Conservation (phyloP, 768 basidiomycete species). For the Sarcodon aspratus region DNA sequence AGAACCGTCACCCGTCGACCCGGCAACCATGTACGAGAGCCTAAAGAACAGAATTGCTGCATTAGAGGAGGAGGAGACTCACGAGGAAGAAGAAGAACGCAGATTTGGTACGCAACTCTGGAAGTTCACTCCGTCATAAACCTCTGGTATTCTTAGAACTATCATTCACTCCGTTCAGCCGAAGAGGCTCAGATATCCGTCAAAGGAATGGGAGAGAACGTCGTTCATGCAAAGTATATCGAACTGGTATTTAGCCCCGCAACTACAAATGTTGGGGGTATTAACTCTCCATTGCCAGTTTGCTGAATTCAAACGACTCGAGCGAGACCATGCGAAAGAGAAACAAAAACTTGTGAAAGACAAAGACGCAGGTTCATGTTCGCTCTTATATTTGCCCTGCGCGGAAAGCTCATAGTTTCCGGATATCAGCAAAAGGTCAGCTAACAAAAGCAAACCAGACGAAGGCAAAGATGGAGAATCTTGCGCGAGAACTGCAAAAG, state of each 20-base stretch:
- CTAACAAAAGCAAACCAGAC: slow-evolving; percentile 82
- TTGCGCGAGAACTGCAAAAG: slow-evolving; percentile 85
- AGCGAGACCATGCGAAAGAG: slow-evolving; percentile 85
- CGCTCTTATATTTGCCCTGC: slow-evolving; percentile 3
- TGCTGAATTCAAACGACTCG: slow-evolving; percentile 77
- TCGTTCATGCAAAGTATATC: slow-evolving; percentile 78
- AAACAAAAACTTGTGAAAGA: slow-evolving; percentile 86
- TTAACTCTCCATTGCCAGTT: slow-evolving; percentile 37
- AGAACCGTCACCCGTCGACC: slow-evolving; percentile 60
- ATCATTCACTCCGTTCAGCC: slow-evolving; percentile 30
- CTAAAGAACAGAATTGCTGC: slow-evolving; percentile 84
- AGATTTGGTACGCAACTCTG: slow-evolving; percentile 46
- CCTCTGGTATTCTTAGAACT: slow-evolving; percentile 8
- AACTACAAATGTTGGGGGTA: neutral
- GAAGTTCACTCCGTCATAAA: slow-evolving; percentile 5
- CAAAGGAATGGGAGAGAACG: slow-evolving; percentile 72
- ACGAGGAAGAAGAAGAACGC: slow-evolving; percentile 81
- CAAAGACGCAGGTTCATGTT: slow-evolving; percentile 68
- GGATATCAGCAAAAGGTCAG: slow-evolving; percentile 62
- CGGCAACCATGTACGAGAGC: slow-evolving; percentile 79
- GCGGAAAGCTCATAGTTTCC: slow-evolving; percentile 8
- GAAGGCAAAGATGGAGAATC: slow-evolving; percentile 82
- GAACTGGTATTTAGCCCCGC: slow-evolving; percentile 49
- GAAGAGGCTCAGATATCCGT: slow-evolving; percentile 85
- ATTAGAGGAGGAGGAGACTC: slow-evolving; percentile 77